Percentiles rank a stretch among this genome's conserved stretches.
Evolutionary conservation across 1,284 basidiomycete species (phyloP).

Genomic region (Neolentinus lepideus): DNA sequence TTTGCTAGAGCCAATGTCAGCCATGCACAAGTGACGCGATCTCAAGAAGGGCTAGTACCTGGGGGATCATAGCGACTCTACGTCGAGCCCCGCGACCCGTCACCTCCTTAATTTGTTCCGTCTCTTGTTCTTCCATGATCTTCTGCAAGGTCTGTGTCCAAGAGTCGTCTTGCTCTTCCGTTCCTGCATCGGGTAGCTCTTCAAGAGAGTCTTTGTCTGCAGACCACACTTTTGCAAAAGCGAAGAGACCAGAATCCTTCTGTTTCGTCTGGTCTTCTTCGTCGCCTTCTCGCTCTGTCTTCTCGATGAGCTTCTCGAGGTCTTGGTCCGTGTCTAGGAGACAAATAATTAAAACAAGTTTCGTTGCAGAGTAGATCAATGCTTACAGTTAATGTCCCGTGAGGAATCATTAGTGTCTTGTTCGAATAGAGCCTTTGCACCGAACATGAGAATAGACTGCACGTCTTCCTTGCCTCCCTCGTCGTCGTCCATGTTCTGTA

Average conservation of each 20-base stretch:
- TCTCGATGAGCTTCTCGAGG: conserved; percentile 77
- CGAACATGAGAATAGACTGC: conserved; percentile 77
- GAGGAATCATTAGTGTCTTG: conserved; percentile 37
- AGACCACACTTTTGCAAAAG: conserved; percentile 86
- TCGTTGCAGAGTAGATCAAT: not conserved
- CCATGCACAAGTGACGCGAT: conserved; percentile 55
- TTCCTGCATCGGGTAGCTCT: conserved; percentile 49
- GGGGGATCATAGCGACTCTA: conserved; percentile 47
- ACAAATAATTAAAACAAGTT: conserved; percentile 3
- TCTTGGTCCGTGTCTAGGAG: conserved; percentile 66
- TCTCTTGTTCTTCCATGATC: conserved; percentile 47
- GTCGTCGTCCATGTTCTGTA: conserved; percentile 85
- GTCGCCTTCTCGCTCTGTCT: conserved; percentile 70
- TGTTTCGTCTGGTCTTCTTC: conserved; percentile 35
- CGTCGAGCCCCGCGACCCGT: conserved; percentile 51
- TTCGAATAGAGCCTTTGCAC: conserved; percentile 76
- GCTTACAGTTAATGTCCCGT: conserved; percentile 68
- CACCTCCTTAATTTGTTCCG: conserved; percentile 38
- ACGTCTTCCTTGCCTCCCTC: conserved; percentile 69
- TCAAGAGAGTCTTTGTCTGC: conserved; percentile 64
- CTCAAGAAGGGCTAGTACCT: conserved; percentile 47
- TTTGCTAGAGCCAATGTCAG: conserved; percentile 18
- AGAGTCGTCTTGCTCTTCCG: conserved; percentile 50
- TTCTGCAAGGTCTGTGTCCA: conserved; percentile 71
- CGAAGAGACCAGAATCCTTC: conserved; percentile 49